Evolutionary conservation across 1,284 basidiomycete genomes (phyloP), one percentile per base, ranked within the genome.

Genomic region (Ganoderma leucocontextum): DNA sequence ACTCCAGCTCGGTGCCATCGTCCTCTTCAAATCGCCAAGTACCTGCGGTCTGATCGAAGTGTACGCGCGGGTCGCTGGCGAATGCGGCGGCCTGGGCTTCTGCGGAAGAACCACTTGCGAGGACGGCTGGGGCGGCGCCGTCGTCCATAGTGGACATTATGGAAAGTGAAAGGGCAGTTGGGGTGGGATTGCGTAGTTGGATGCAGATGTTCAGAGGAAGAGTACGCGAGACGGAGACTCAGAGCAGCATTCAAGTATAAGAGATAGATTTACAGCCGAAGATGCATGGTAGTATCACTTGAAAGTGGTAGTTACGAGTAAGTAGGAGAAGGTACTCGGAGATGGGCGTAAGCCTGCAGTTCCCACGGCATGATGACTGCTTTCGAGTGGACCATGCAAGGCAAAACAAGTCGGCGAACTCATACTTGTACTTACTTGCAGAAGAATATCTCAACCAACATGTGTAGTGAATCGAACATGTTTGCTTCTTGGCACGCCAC

Each of bases 21-120:
- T 95, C 93, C 76, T 94, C 91, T 79, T 99, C 97, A 77, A 93
- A 92, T 64, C 91, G 88, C 94, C 95, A 99, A 73, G 93, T 92
- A 52, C 87, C 87, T 4, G 90, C 85, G 55, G 87, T 85, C 74
- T 88, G 92, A 71, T 94, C 93, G 76, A 92, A 94, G 80, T 95
- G 92, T 44, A 95, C 87, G 70, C 91, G 88, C 65, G 91, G 90
- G 78, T 96, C 95, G 60, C 87, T 83, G 52, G 89, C 89, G 78
- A 96, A 96, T 44, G 88, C 83, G 38, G 87, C 87, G 73, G 87
- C 84, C 73, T 88, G 88, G n/a, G 80, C 80, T 73, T 86, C 85
- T 63, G 81, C 81, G 62, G 84, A 84, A 41, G 89, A 85, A 63
- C 85, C 72, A 55, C 68, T 86, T 57, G 84, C 84, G 57, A 81